Evolutionary conservation across 1,139 yeast species (phyloP), one percentile per base, ranked within the genome.

Genomic region (Zygotorulaspora mrakii): DNA sequence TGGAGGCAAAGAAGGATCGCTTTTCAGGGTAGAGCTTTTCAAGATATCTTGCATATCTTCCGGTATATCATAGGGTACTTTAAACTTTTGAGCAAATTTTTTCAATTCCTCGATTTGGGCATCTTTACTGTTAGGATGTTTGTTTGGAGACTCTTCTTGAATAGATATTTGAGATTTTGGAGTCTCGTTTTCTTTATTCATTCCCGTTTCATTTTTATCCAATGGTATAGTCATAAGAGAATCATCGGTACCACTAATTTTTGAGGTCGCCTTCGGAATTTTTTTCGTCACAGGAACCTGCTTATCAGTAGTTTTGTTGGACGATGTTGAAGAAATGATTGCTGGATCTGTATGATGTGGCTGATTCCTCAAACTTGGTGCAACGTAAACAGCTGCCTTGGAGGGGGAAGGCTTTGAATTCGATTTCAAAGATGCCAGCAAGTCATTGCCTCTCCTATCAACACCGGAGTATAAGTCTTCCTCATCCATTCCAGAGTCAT

Each of bases 391-490:
- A 10, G 41, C 46, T 16, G 52, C 45, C 34, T 53, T 55, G 2
- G 45, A 42, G n/a, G 48, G 43, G 4, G 38, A 37, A 12, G 55
- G 53, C 29, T 52, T 54, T 12, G 66, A 57, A 33, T 62, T 66
- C 13, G 56, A 53, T 42, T 66, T 70, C 50, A 79, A 69, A 4
- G 83, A 79, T 2, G 83, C 83, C 71, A 79, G 72, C 44, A 79
- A 65, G 43, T 79, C 85, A 49, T 75, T 79, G 21, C 83, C 83
- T 50, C 83, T 69, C 36, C 67, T 55, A 35, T 57, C 68, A 39
- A 91, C 98, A 33, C 97, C 97, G 2, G 96, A 87, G 59, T 89
- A 91, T 65, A 85, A 85, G 63, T 88, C 96, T 62, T 94, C 99
- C 65, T 91, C 98, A 62, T 91, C 97, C 53, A 85, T 52, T 2